Percentiles rank a stretch among this genome's conserved stretches.
Evolutionary conservation across 768 basidiomycete species (phyloP).

Genomic region (Suillus subluteus): DNA sequence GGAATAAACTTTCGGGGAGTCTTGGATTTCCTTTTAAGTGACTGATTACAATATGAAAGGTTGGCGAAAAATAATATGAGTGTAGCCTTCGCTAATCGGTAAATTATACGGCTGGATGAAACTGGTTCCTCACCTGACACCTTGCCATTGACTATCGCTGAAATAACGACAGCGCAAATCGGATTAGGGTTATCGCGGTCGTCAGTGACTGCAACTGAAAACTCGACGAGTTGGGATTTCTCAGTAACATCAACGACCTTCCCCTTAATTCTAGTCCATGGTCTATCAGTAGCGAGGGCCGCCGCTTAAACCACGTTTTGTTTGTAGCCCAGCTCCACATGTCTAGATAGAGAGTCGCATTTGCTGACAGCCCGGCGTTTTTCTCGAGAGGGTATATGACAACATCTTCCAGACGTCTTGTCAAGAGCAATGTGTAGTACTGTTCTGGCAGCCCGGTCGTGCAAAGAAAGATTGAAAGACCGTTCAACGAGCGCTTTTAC

Average conservation of each 20-base stretch:
- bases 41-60: background rate
- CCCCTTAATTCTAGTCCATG: background rate
- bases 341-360: background rate
- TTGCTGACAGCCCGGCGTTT: background rate
- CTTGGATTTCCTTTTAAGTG: too few relatives aligned
- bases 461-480: too few relatives aligned
- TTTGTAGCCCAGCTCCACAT: slow-evolving; percentile 7
- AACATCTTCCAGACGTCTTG: too few relatives aligned
- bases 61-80: accelerated
- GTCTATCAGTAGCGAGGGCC: too few relatives aligned
- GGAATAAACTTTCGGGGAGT: background rate
- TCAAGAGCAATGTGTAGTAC: too few relatives aligned
- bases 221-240: background rate
- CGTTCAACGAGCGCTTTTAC: too few relatives aligned
- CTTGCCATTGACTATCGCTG: background rate
- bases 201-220: background rate
- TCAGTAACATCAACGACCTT: background rate
- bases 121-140: background rate
- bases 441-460: too few relatives aligned
- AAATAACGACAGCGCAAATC: background rate
- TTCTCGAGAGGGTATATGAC: background rate
- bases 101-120: background rate
- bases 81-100: background rate
- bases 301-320: background rate
- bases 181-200: background rate